phyloP scores from a whole-genome alignment of 2,329 filamentous ascomycete species.

The Calonectria pauciramosa region DNA sequence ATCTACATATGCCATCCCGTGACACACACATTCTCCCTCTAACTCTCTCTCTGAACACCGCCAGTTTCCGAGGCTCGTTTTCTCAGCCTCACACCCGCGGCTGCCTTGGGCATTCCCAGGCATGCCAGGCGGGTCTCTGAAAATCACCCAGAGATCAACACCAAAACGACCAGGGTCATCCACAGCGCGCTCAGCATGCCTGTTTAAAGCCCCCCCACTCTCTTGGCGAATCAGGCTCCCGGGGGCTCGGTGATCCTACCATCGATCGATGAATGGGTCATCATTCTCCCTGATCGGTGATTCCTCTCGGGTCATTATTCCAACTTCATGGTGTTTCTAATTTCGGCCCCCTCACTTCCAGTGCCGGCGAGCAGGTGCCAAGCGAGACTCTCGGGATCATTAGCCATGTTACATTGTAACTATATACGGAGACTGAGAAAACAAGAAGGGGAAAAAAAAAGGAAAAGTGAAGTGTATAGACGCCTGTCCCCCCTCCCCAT shows the following conservation, averaged over 20 bases:
- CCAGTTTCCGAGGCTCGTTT: neutral
- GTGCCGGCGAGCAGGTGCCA: neutral
- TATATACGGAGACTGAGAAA: neutral
- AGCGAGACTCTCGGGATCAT: neutral
- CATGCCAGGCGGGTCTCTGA: slow-evolving; percentile 1
- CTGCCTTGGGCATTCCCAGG: slow-evolving; percentile 20
- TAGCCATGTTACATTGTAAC: slow-evolving; percentile 18
- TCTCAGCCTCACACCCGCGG: slow-evolving; percentile 8
- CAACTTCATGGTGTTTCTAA: slow-evolving; percentile 10
- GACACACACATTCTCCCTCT: neutral
- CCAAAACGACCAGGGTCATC: slow-evolving; percentile 2
- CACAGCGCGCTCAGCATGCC: neutral
- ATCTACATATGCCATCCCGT: neutral
- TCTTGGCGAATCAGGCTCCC: slow-evolving; percentile 20
- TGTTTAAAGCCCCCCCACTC: neutral
- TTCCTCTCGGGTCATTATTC: slow-evolving; percentile 20
- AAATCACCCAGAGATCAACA: neutral
- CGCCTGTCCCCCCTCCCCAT: neutral
- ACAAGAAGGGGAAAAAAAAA: neutral
- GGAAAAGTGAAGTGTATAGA: neutral
- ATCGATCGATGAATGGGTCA: slow-evolving; percentile 20
- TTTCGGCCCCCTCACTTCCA: slow-evolving; percentile 3
- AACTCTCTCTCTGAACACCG: neutral
- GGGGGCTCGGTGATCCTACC: neutral
- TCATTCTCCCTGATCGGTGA: slow-evolving; percentile 1